Evolutionary conservation across 192 early-diverging fungal genomes (phyloP), one percentile per base, ranked within the genome.

Genomic region (Backusella sp.): DNA sequence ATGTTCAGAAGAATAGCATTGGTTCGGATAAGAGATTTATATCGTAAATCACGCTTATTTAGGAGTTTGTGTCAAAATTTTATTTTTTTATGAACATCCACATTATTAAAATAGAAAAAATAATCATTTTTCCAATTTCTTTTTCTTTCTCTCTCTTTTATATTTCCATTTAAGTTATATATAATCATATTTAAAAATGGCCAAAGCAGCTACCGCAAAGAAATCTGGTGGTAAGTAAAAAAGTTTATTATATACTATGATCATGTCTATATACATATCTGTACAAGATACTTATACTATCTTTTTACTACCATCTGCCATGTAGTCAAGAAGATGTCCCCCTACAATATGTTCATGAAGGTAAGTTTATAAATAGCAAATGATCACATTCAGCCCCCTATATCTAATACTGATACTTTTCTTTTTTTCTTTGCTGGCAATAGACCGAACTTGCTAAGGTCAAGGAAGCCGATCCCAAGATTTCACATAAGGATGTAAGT

Each of bases 371-470:
- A 66, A n/a, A 44, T 21, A 19, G 41, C 17, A 19, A 37, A 5
- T 19, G 0, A 11, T 35, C 30, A 41, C 59, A 11, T 12, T 32
- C 19, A 36, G 11, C 37, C 59, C 37, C 30, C 9, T 46, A 5
- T 49, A 68, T 14, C 66, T 32, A n/a, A 68, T 70, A 52, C n/a
- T 41, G 39, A 3, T 21, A 14, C 32, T 32, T 32, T 32, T 32
- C 30, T 32, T 32, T 32, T 32, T 32, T 32, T 32, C n/a, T 23
- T 42, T 42, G 42, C 5, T 42, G 21, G 26, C n/a, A 53, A 15
- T 68, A 76, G 75, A 62, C 75, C 70, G 75, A 76, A 76, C 68
- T 76, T 17, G 75, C 75, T 69, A 76, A 76, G 28, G 75, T 76
- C 15, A 76, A 76, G 75, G 37, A 32, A 41, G 75, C 49, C 32